Percentiles rank a stretch among this genome's conserved stretches.
phyloP scores from a whole-genome alignment of 108 stramenopile species.

The Epithemia pelagica region DNA sequence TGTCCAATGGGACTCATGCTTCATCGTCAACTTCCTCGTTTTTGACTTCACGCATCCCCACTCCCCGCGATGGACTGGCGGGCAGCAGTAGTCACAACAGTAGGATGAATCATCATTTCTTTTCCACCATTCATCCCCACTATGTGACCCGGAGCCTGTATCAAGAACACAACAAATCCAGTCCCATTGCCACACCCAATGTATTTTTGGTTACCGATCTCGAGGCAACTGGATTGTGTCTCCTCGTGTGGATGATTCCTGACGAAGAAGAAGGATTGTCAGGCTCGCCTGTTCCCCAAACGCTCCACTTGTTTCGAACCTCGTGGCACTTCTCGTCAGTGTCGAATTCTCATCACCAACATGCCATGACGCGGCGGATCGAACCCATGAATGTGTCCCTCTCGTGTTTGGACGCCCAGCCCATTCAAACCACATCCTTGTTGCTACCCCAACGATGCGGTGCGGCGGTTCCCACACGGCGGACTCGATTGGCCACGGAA shows the following conservation, averaged over 20 bases:
- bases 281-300: neutral
- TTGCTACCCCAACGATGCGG: neutral
- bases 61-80: neutral
- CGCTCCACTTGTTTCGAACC: neutral
- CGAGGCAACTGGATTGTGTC: constrained; percentile 13
- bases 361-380: neutral
- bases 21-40: neutral
- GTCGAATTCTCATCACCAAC: no score
- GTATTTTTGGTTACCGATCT: constrained; percentile 34
- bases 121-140: constrained; percentile 27
- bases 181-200: constrained; percentile 6
- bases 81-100: neutral
- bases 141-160: constrained; percentile 19
- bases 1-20: neutral
- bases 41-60: neutral
- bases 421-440: constrained; percentile 26
- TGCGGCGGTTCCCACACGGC: constrained; percentile 28
- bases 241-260: neutral
- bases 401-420: constrained; percentile 14
- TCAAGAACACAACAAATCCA: constrained; percentile 11
- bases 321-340: neutral
- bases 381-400: neutral
- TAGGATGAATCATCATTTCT: constrained; percentile 14
- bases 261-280: neutral
- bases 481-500: constrained; percentile 33